Evolutionary conservation across 2,329 filamentous ascomycete genomes (phyloP).

Genomic region (Hortaea werneckii): DNA sequence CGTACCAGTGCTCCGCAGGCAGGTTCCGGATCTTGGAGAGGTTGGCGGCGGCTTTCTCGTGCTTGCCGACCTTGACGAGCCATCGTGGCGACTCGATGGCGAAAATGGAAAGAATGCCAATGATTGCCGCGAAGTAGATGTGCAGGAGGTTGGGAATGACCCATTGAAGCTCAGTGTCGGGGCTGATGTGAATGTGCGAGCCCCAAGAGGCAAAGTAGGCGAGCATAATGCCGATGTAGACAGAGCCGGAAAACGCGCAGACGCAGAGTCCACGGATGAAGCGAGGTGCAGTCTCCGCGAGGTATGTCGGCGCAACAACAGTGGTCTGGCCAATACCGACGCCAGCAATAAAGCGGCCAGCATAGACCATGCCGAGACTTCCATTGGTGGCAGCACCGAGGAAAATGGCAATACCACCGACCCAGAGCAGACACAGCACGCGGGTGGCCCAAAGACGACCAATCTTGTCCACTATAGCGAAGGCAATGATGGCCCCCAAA

Average conservation of each 20-base stretch:
- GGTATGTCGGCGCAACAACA: slow-evolving; percentile 52
- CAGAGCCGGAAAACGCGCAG: slow-evolving; percentile 58
- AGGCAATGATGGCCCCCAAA: slow-evolving; percentile 53
- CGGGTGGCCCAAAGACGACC: slow-evolving; percentile 22
- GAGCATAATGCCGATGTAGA: slow-evolving; percentile 67
- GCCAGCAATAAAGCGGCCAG: slow-evolving; percentile 33
- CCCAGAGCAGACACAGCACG: slow-evolving; percentile 19
- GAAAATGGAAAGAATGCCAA: slow-evolving; percentile 53
- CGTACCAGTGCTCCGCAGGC: slow-evolving; percentile 20
- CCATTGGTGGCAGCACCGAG: slow-evolving; percentile 34
- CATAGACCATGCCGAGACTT: slow-evolving; percentile 25
- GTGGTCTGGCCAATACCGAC: slow-evolving; percentile 38
- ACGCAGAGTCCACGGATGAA: slow-evolving; percentile 53
- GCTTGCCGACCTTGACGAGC: slow-evolving; percentile 24
- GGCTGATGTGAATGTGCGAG: slow-evolving; percentile 41
- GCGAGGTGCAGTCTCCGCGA: slow-evolving; percentile 38
- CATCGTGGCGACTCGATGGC: slow-evolving; percentile 24
- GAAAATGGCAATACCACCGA: slow-evolving; percentile 28
- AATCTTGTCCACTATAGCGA: slow-evolving; percentile 23
- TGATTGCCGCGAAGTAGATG: slow-evolving; percentile 65
- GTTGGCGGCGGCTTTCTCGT: slow-evolving; percentile 20
- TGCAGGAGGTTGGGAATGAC: slow-evolving; percentile 65
- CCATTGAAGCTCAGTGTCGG: slow-evolving; percentile 34
- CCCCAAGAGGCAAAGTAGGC: slow-evolving; percentile 62
- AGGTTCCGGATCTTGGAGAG: slow-evolving; percentile 22